These are phyloP conservation scores for Scenedesmus sp. DNA, from an alignment of 163 green algal genomes.

Conservation along the genomic window DNA sequence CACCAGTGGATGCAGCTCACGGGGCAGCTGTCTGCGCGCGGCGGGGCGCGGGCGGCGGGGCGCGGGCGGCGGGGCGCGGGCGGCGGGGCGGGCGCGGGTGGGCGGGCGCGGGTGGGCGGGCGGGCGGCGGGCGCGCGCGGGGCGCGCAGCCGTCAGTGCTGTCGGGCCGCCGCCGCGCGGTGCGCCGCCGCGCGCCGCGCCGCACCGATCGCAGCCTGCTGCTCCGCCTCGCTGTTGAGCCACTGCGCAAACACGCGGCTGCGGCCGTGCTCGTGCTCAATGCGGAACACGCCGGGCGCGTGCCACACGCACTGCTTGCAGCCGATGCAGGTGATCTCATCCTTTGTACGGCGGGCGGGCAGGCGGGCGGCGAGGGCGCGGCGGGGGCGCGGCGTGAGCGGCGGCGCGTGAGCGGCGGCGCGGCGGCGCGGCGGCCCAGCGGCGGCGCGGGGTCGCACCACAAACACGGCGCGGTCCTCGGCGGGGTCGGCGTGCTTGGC, in stretches of 20 bases:
- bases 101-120: too few relatives aligned
- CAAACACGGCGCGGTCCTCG: slow-evolving; percentile 88
- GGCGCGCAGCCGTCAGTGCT: neutral
- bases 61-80: too few relatives aligned
- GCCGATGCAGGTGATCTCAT: slow-evolving; percentile 93
- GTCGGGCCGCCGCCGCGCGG: too few relatives aligned
- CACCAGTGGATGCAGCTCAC: slow-evolving; percentile 78
- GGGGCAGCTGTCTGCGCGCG: slow-evolving; percentile 56
- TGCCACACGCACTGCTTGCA: slow-evolving; percentile 89
- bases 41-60: too few relatives aligned
- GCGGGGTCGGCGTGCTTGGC: slow-evolving; percentile 70
- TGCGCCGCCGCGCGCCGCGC: neutral
- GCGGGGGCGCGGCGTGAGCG: too few relatives aligned
- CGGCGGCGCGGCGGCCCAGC: too few relatives aligned
- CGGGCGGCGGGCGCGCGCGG: too few relatives aligned
- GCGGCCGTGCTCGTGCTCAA: slow-evolving; percentile 84
- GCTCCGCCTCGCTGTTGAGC: slow-evolving; percentile 83
- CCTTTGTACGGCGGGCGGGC: too few relatives aligned
- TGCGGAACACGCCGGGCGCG: slow-evolving; percentile 86
- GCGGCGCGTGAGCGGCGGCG: too few relatives aligned
- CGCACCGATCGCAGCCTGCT: slow-evolving; percentile 77
- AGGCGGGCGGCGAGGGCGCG: too few relatives aligned
- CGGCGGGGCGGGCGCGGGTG: too few relatives aligned
- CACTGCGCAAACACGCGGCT: slow-evolving; percentile 87
- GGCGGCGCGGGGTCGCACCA: too few relatives aligned